Base-by-base conservation (phyloP, 805 yeast genomes). In the Komagataella kurtzmanii region DNA sequence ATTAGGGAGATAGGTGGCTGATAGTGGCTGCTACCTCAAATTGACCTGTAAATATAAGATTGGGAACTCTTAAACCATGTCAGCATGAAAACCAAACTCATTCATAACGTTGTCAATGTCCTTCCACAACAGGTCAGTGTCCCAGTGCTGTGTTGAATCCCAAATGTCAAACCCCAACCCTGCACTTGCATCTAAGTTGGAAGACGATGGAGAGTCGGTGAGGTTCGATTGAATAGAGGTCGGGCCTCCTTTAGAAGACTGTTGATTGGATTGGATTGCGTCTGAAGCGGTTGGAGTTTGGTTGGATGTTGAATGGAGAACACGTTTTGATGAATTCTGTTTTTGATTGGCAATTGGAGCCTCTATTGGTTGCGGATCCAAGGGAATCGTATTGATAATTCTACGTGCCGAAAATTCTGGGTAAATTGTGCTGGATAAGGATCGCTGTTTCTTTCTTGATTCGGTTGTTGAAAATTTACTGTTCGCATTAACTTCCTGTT, bases 51-150 rank as follows among this genome's bases (percentile, higher is more conserved):
- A 30, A 30, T 10, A 30, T 3, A 7, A 6, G 14, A 30, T 10
- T 5, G 8, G 40, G 10, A 10, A 12, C 14, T 30, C 8, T 30
- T 30, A 30, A 14, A 30, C 40, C 40, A 30, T 30, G 40, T 72
- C 73, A 3, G 88, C 81, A 57, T 85, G 87, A 69, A 88, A 88
- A 4, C 96, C 97, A 66, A 88, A 88, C 61, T 88, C 95, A 61
- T 85, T 87, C 96, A 88, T 87, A 53, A 88, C 85, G 49, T 87
- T 74, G 56, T 88, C 95, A 24, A 88, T 90, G 61, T 88, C 95
- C 60, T 83, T 85, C 89, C 85, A 83, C 19, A 81, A 68, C 54
- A 77, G 57, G 50, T 77, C 85, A 21, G 76, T 73, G 57, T 77
- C 80, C 62, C 75, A 65, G 45, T 49, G 51, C 14, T 54, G 55